Evolutionary conservation across 305 asterid species (phyloP).

Genomic region (Fraxinus angustifolia): DNA sequence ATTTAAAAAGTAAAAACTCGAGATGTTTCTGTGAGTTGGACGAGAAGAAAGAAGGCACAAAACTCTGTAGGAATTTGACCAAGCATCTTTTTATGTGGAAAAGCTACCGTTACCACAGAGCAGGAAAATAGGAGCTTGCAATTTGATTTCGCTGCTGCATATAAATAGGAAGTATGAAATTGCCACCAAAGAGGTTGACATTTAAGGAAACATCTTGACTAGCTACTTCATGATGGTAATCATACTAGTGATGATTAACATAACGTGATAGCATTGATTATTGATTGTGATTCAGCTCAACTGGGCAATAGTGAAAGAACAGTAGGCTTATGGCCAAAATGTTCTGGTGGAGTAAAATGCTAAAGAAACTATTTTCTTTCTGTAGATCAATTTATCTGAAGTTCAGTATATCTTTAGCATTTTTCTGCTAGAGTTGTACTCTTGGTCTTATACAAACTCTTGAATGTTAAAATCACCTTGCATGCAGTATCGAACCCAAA

Average conservation of each 20-base stretch:
- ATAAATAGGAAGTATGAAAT: neutral
- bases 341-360: neutral
- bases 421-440: neutral
- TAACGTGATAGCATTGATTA: neutral
- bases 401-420: neutral
- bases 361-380: neutral
- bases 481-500: constrained; percentile 99
- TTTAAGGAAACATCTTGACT: neutral
- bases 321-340: neutral
- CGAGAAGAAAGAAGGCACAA: neutral
- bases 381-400: neutral
- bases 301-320: neutral
- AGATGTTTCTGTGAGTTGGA: neutral
- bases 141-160: neutral
- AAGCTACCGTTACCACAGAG: neutral
- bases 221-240: neutral
- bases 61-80: neutral
- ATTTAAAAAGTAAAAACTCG: neutral
- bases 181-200: neutral
- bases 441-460: neutral
- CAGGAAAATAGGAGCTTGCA: neutral
- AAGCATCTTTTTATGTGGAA: neutral
- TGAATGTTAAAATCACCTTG: constrained; percentile 53
- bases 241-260: neutral
- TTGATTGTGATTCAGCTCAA: neutral